Percentiles rank a stretch among this genome's conserved stretches.
Conservation (phyloP, 2,329 filamentous ascomycete species). For the Aspergillus persii region DNA sequence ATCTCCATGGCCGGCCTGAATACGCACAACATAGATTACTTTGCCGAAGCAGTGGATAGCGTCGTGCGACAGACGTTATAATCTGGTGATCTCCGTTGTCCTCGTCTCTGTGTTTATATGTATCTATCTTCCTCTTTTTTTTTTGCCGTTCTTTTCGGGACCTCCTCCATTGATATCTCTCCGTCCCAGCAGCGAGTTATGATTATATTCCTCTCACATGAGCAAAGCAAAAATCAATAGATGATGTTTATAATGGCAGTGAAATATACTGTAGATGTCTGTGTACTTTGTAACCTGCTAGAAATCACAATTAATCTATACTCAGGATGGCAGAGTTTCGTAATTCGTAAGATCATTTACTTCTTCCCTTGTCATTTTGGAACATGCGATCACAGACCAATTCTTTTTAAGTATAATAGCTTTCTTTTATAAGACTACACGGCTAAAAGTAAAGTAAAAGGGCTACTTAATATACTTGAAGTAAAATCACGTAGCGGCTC, state of each 20-base stretch:
- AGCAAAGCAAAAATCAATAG: background rate
- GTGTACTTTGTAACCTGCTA: no score
- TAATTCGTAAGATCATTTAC: no score
- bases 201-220: background rate
- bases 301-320: no score
- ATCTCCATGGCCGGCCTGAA: conserved; percentile 99
- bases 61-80: conserved; percentile 58
- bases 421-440: no score
- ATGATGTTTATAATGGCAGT: background rate
- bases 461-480: no score
- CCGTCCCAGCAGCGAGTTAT: background rate
- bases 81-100: conserved; percentile 5
- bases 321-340: no score
- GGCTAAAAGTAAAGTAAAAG: no score
- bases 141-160: background rate
- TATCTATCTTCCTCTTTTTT: conserved; percentile 1
- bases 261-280: background rate
- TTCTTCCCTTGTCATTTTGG: no score
- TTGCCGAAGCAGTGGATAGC: conserved; percentile 83
- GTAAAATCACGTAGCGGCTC: no score
- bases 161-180: background rate
- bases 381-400: no score
- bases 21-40: conserved; percentile 86
- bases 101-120: conserved; percentile 9
- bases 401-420: no score